Evolutionary conservation across 805 yeast species (phyloP).

Genomic region (Ogataea paraovalis): DNA sequence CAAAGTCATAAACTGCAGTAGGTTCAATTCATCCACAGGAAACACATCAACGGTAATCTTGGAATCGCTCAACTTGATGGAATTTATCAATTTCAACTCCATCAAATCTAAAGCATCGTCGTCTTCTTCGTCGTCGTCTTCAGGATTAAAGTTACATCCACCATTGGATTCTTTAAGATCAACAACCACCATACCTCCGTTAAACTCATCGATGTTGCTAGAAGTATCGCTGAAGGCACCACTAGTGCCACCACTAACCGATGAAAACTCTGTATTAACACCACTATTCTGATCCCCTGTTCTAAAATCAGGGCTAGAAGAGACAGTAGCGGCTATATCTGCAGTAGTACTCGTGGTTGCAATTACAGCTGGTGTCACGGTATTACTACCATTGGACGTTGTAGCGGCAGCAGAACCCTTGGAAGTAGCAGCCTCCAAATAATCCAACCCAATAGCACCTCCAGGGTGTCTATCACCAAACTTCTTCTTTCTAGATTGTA

Average conservation of each 20-base stretch:
- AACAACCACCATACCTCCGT: slow-evolving; percentile 5
- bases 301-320: background rate
- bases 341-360: background rate
- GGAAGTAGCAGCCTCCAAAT: slow-evolving; percentile 10
- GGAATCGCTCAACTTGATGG: slow-evolving; percentile 24
- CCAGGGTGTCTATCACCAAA: slow-evolving; percentile 85
- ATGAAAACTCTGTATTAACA: slow-evolving; percentile 14
- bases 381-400: background rate
- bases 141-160: slow-evolving; percentile 22
- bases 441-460: slow-evolving; percentile 74
- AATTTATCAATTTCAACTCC: slow-evolving; percentile 19
- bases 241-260: slow-evolving; percentile 9
- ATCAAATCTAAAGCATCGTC: slow-evolving; percentile 15
- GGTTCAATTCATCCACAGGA: slow-evolving; percentile 31
- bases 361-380: background rate
- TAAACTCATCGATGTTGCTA: slow-evolving; percentile 7
- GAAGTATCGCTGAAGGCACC: slow-evolving; percentile 12
- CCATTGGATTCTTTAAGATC: slow-evolving; percentile 6
- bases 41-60: slow-evolving; percentile 20
- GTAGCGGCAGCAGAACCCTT: background rate
- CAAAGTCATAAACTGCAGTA: slow-evolving; percentile 32
- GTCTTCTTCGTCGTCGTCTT: slow-evolving; percentile 12
- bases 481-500: slow-evolving; percentile 44
- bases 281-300: slow-evolving; percentile 3
- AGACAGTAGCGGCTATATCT: background rate